A percentile compares a stretch with the other conserved stretches of the same genome.
These are phyloP conservation scores for Hypoxylon sp. DNA, from an alignment of 2,329 filamentous ascomycete species.

Conservation along the genomic window DNA sequence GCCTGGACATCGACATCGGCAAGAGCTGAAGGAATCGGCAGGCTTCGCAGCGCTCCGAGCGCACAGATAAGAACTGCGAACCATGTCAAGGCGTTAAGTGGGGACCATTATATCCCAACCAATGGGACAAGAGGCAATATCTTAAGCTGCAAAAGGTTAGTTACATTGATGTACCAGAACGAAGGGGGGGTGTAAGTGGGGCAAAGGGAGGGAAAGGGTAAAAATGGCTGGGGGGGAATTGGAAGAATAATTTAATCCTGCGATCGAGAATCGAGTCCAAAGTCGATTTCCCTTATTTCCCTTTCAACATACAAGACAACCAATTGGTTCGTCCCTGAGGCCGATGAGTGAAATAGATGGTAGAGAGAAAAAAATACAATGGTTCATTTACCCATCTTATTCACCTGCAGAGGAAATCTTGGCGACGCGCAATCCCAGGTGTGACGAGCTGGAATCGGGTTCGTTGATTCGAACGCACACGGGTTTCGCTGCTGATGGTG, in stretches of 20 bases:
- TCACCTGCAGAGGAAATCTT: constrained; percentile 42
- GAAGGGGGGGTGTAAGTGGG: constrained; percentile 1
- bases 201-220: constrained; percentile 6
- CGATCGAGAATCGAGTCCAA: no score
- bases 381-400: constrained; percentile 21
- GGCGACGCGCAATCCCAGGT: constrained; percentile 48
- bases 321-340: no score
- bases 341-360: constrained; percentile 16
- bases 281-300: no score
- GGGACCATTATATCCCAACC: constrained; percentile 21
- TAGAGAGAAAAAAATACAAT: no score
- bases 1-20: no score
- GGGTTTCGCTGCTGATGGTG: constrained; percentile 39
- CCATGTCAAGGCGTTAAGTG: constrained; percentile 26
- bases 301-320: no score
- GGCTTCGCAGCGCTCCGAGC: constrained; percentile 32
- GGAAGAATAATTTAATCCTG: no score
- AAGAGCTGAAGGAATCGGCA: constrained; percentile 32
- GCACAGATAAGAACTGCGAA: constrained; percentile 35
- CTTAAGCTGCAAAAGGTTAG: constrained; percentile 22
- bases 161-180: constrained; percentile 1
- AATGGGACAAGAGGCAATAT: constrained; percentile 22
- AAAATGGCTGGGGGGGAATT: constrained; percentile 1
- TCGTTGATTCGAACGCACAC: constrained; percentile 43
- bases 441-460: constrained; percentile 41